phyloP scores from a whole-genome alignment of 2,329 filamentous ascomycete genomes.

The Diaporthe sp. region DNA sequence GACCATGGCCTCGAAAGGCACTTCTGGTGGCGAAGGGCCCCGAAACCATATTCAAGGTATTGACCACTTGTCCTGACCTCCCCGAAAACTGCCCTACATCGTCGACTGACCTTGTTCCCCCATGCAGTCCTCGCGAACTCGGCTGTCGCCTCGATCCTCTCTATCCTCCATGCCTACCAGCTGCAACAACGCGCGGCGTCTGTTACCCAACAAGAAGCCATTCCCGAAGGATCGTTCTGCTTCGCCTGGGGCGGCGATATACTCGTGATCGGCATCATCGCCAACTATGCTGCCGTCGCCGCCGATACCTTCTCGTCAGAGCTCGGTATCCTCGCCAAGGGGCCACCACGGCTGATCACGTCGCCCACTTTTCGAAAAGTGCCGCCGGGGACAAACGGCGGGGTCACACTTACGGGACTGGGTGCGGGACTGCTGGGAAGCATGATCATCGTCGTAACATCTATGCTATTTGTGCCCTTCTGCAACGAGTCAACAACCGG shows the following conservation, averaged over 20 bases:
- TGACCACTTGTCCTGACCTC: background rate
- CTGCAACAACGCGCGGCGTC: slow-evolving; percentile 62
- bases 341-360: slow-evolving; percentile 86
- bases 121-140: slow-evolving; percentile 84
- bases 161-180: slow-evolving; percentile 72
- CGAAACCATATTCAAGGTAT: slow-evolving; percentile 86
- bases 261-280: slow-evolving; percentile 75
- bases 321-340: slow-evolving; percentile 87
- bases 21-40: slow-evolving; percentile 82
- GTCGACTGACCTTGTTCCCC: background rate
- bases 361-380: slow-evolving; percentile 82
- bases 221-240: slow-evolving; percentile 62
- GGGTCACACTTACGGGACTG: slow-evolving; percentile 83
- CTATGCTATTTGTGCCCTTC: slow-evolving; percentile 78
- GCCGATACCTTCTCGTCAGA: slow-evolving; percentile 97
- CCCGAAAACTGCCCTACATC: too few species aligned
- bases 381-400: slow-evolving; percentile 93
- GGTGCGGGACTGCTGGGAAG: slow-evolving; percentile 81
- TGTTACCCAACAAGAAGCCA: slow-evolving; percentile 42
- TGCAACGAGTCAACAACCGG: slow-evolving; percentile 64
- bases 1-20: slow-evolving; percentile 82
- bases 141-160: slow-evolving; percentile 77
- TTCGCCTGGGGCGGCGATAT: slow-evolving; percentile 74
- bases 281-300: slow-evolving; percentile 91
- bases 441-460: slow-evolving; percentile 75